Evolutionary conservation across 768 basidiomycete species (phyloP).

Genomic region (Pleurotus pulmonarius): DNA sequence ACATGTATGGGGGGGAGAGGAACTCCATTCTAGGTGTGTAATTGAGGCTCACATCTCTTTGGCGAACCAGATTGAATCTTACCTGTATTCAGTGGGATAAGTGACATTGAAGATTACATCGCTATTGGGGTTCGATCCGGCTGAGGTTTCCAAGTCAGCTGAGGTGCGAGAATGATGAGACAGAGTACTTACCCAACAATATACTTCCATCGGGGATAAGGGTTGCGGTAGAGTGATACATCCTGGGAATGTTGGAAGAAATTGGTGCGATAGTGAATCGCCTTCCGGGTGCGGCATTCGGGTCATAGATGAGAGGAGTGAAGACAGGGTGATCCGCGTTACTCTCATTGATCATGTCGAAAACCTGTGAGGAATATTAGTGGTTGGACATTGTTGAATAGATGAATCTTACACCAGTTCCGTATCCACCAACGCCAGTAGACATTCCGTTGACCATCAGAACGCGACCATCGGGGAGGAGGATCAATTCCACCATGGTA

Average conservation of each 20-base stretch:
- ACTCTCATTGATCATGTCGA: conserved; percentile 27
- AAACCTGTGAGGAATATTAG: conserved; percentile 17
- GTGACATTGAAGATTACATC: conserved; percentile 14
- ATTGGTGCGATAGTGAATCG: conserved; percentile 24
- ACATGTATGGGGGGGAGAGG: conserved; percentile 39
- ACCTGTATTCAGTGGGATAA: conserved; percentile 32
- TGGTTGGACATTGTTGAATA: no score
- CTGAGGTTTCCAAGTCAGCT: conserved; percentile 13
- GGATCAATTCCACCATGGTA: conserved; percentile 32
- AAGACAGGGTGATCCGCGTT: conserved; percentile 34
- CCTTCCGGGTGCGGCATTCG: conserved; percentile 21
- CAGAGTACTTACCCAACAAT: conserved; percentile 17
- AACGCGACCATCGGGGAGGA: conserved; percentile 36
- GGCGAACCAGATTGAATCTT: neutral
- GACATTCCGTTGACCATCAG: conserved; percentile 39
- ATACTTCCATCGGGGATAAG: conserved; percentile 27
- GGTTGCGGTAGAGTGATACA: conserved; percentile 31
- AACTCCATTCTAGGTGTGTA: conserved; percentile 29
- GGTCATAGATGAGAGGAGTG: conserved; percentile 28
- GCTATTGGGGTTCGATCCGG: conserved; percentile 45
- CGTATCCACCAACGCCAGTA: conserved; percentile 37
- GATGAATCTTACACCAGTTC: conserved; percentile 21
- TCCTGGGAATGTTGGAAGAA: conserved; percentile 25
- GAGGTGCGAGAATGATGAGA: neutral
- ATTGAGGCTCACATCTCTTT: neutral